Evolutionary conservation across 2,329 filamentous ascomycete genomes (phyloP), one percentile per base, ranked within the genome.

Genomic region (Penicillium olsonii): DNA sequence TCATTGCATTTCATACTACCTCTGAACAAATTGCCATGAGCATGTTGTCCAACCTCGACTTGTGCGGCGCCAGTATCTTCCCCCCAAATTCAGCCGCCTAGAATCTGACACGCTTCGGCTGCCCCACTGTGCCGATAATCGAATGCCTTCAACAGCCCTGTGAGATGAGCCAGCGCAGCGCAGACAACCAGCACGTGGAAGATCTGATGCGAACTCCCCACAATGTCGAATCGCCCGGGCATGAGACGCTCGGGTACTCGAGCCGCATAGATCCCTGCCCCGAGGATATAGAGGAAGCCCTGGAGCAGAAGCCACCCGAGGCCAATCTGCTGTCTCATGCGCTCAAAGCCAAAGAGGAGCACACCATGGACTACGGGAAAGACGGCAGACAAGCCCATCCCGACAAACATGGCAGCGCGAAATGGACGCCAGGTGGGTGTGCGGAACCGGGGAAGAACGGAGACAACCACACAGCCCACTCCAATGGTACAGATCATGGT

Each of bases 171-270:
- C 1, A 82, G 80, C 0, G 90, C 92, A 0, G 94, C 94, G 53
- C 91, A 70, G 14, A 97, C 77, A 22, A 99, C 92, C 56, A 94
- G 80, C 33, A 95, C 76, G 74, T 99, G 94, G 70, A 99, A 99
- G 56, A 99, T 87, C 74, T 99, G 94, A 71, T 99, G 94, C 17
- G 90, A 96, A 67, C 86, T 91, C 31, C 94, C 92, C 82, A 88
- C 88, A 43, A 96, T 88, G 71, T 99, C 94, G 65, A 92, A 96
- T 7, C 70, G 77, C 1, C 90, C 89, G 0, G 92, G 94, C 37
- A 76, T 81, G 63, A 80, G 83, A 52, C 90, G 80, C 74, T 99
- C 94, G 0, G 94, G 94, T 71, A 92, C 85, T 31, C 94, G 85
- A 45, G 82, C 78, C 6, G 91, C 94, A 69, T 99, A 97, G 41